These are phyloP conservation scores for Zalaria sp. DNA, from an alignment of 2,329 filamentous ascomycete species.

Conservation along the genomic window DNA sequence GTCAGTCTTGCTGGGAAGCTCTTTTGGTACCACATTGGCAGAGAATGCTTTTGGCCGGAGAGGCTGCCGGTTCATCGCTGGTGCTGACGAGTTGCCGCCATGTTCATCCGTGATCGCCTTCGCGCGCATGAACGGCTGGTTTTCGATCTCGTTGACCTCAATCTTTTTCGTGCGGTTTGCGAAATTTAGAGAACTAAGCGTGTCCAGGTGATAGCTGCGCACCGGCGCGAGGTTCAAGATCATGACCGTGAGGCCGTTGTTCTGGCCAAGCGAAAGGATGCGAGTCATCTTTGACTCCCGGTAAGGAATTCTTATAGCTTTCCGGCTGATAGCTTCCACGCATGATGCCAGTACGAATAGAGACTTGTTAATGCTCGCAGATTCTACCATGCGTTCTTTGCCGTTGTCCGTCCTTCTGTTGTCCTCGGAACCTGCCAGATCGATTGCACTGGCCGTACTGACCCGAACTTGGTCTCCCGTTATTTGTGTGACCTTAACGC, in stretches of 20 bases:
- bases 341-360: constrained; percentile 90
- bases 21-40: constrained; percentile 52
- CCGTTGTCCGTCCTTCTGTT: constrained; percentile 89
- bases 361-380: constrained; percentile 93
- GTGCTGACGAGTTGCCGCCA: constrained; percentile 20
- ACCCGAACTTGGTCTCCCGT: constrained; percentile 54
- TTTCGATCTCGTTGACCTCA: constrained; percentile 88
- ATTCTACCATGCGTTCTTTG: constrained; percentile 85
- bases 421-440: constrained; percentile 89
- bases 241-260: constrained; percentile 92
- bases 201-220: constrained; percentile 87
- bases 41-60: constrained; percentile 62
- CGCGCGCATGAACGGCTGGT: constrained; percentile 64
- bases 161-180: constrained; percentile 93
- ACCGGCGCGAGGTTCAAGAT: constrained; percentile 85
- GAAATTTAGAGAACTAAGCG: constrained; percentile 84
- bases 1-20: constrained; percentile 34
- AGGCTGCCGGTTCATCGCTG: constrained; percentile 50
- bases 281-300: constrained; percentile 95
- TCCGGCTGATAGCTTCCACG: constrained; percentile 80
- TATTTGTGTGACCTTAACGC: constrained; percentile 72
- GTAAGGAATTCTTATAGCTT: constrained; percentile 68
- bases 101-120: constrained; percentile 17
- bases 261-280: constrained; percentile 82
- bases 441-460: constrained; percentile 85